phyloP scores from a whole-genome alignment of 139 green algal genomes.

The Tetradesmus lagerheimii region DNA sequence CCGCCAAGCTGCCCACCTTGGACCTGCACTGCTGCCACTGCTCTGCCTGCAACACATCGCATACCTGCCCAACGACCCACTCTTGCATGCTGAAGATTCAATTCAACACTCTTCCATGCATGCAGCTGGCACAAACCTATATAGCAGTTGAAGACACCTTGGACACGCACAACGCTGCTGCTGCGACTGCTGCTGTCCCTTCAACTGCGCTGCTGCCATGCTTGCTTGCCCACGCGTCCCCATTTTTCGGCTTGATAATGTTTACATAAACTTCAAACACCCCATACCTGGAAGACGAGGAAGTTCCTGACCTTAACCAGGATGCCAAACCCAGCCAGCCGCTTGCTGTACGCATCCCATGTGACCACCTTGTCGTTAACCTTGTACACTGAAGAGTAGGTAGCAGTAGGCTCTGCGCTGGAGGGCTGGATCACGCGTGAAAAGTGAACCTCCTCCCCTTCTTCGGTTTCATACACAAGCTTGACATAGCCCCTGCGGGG shows the following conservation, averaged over 20 bases:
- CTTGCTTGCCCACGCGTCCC: background rate
- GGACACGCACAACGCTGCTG: background rate
- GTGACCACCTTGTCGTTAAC: constrained; percentile 81
- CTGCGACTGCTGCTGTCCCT: background rate
- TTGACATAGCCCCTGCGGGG: constrained; percentile 77
- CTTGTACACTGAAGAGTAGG: constrained; percentile 74
- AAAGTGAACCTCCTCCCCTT: constrained; percentile 84
- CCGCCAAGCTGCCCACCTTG: background rate
- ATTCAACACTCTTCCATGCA: too few species aligned
- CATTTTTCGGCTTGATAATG: background rate
- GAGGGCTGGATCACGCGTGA: constrained; percentile 76
- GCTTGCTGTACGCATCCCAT: constrained; percentile 89
- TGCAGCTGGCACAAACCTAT: too few species aligned
- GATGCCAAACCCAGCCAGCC: constrained; percentile 87
- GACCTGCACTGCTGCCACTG: background rate
- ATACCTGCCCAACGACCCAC: too few species aligned
- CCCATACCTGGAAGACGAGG: constrained; percentile 95
- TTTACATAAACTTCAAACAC: background rate
- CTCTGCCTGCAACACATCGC: background rate
- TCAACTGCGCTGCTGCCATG: background rate
- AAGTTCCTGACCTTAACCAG: constrained; percentile 98
- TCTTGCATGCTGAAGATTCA: too few species aligned
- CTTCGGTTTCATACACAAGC: constrained; percentile 76
- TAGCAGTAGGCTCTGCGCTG: constrained; percentile 48
- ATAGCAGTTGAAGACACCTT: background rate